These are phyloP conservation scores for Ophiocordyceps camponoti-floridani DNA, from an alignment of 2,329 filamentous ascomycete species.

Conservation along the genomic window DNA sequence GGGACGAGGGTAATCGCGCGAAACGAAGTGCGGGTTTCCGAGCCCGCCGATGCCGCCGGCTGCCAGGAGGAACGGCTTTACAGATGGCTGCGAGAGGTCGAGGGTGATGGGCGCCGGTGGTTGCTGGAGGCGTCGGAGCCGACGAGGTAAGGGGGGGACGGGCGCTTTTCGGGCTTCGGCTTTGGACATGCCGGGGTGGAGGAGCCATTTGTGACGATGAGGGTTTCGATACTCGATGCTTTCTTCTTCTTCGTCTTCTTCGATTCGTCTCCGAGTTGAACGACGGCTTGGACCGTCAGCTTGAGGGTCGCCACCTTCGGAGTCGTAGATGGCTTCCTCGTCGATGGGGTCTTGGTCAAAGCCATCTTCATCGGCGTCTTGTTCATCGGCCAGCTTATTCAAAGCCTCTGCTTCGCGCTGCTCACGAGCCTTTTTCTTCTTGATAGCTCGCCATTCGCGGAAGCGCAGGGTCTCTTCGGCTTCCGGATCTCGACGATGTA, in stretches of 20 bases:
- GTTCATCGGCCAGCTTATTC: conserved; percentile 5
- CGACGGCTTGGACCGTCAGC: background rate
- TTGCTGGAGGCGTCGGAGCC: conserved; percentile 42
- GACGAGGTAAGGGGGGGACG: conserved; percentile 32
- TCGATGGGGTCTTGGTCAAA: conserved; percentile 1
- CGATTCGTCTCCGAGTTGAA: background rate
- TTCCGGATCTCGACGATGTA: conserved; percentile 61
- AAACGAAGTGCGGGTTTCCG: conserved; percentile 85
- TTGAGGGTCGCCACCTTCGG: conserved; percentile 1
- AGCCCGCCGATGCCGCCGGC: conserved; percentile 78
- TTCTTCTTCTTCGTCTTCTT: conserved; percentile 12
- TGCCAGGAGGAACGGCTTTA: conserved; percentile 67
- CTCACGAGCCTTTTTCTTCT: conserved; percentile 14
- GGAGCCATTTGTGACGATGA: conserved; percentile 57
- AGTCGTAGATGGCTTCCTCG: conserved; percentile 1
- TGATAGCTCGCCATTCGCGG: conserved; percentile 12
- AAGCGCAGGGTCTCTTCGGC: conserved; percentile 37
- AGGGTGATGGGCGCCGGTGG: conserved; percentile 55
- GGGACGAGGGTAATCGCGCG: conserved; percentile 54
- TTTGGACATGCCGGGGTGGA: conserved; percentile 63
- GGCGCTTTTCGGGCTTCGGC: conserved; percentile 42
- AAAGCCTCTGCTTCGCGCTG: conserved; percentile 11
- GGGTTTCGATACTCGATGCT: conserved; percentile 23
- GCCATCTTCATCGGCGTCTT: background rate
- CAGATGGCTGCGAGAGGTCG: conserved; percentile 60